Conservation (phyloP, 345 rosid genomes). For the Psidium guajava region DNA sequence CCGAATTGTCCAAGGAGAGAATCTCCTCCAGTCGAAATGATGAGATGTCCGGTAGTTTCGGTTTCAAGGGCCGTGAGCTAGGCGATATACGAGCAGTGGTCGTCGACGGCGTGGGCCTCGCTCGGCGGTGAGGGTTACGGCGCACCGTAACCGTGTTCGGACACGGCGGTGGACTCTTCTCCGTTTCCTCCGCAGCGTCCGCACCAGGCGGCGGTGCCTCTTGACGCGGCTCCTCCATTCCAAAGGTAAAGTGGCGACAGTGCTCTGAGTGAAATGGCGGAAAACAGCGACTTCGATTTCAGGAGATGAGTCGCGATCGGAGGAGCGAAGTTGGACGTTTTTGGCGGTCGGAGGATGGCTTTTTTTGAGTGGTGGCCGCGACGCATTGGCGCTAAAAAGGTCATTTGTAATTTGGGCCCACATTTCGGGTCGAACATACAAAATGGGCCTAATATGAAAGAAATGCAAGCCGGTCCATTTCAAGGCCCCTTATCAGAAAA, state of each 20-base stretch:
- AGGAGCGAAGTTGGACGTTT: neutral
- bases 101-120: constrained; percentile 45
- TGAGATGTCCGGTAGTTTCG: constrained; percentile 20
- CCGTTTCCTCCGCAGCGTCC: neutral
- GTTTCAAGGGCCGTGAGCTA: neutral
- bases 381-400: neutral
- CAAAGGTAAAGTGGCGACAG: neutral
- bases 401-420: neutral
- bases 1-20: constrained; percentile 22
- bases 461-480: neutral
- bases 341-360: too few species aligned
- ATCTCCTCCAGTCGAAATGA: constrained; percentile 63
- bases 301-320: neutral
- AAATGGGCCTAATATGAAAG: neutral
- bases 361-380: neutral
- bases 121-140: constrained; percentile 70
- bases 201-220: neutral
- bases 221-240: neutral
- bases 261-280: neutral
- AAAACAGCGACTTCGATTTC: neutral
- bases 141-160: constrained; percentile 48
- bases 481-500: neutral
- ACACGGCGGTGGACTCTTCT: constrained; percentile 26
- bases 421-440: neutral
- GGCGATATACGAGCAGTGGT: constrained; percentile 5